phyloP scores from a whole-genome alignment of 352 stramenopile species.

The Pythium monospermum region DNA sequence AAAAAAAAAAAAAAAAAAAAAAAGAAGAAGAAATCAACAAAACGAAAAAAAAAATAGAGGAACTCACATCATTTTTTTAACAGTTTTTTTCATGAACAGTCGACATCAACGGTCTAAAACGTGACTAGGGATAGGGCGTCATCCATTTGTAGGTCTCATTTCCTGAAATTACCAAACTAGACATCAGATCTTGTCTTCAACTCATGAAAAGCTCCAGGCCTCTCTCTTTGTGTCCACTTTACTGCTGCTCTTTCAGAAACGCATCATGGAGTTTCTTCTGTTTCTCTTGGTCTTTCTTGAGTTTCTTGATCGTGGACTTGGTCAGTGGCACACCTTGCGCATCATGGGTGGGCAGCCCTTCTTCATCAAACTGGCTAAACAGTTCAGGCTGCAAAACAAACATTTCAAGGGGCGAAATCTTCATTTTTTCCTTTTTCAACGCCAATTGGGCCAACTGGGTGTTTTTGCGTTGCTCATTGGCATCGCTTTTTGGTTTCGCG shows the following conservation, averaged over 20 bases:
- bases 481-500: slow-evolving; percentile 45
- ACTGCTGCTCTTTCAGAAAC: slow-evolving; percentile 38
- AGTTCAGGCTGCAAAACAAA: slow-evolving; percentile 65
- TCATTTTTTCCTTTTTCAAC: slow-evolving; percentile 92
- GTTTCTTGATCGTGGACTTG: slow-evolving; percentile 82
- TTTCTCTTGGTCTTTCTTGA: slow-evolving; percentile 88
- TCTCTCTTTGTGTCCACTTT: slow-evolving; percentile 1
- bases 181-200: neutral
- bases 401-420: slow-evolving; percentile 79
- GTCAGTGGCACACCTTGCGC: slow-evolving; percentile 50
- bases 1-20: too few species aligned
- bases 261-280: slow-evolving; percentile 81
- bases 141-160: too few species aligned
- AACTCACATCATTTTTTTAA: too few species aligned
- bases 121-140: too few species aligned
- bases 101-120: too few species aligned
- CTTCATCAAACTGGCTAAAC: slow-evolving; percentile 66
- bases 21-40: too few species aligned
- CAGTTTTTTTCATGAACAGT: too few species aligned
- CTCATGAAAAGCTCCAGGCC: too few species aligned
- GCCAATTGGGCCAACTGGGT: slow-evolving; percentile 79
- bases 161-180: too few species aligned
- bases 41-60: too few species aligned
- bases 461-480: slow-evolving; percentile 72
- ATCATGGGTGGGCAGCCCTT: slow-evolving; percentile 76